Conservation (phyloP, 768 basidiomycete genomes). For the Rhodotorula graminis region DNA sequence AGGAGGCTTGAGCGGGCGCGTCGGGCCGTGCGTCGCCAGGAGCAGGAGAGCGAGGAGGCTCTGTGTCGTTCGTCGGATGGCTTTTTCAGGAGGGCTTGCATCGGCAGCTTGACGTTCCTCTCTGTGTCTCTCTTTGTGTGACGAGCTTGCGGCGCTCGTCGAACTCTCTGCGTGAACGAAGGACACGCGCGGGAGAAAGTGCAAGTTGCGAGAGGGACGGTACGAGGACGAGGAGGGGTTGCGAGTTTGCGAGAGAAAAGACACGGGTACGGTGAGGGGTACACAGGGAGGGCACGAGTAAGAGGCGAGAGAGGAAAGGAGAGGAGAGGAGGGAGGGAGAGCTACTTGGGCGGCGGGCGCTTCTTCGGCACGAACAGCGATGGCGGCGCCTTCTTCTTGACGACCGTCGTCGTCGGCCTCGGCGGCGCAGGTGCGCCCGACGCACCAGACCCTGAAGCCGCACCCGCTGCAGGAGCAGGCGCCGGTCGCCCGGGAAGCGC, state of each 20-base stretch:
- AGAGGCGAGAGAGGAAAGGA: background rate
- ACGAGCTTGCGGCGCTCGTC: no score
- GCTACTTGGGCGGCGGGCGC: constrained; percentile 3
- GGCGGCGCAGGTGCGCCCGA: background rate
- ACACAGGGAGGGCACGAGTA: background rate
- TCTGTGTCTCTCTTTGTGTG: no score
- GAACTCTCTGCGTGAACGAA: no score
- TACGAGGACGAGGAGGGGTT: background rate
- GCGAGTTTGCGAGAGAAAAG: background rate
- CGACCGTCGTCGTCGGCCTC: background rate
- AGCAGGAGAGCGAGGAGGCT: no score
- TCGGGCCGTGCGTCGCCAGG: no score
- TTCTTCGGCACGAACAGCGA: constrained; percentile 30
- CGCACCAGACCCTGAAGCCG: no score
- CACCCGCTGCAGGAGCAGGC: background rate
- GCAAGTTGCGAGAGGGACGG: background rate
- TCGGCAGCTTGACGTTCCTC: no score
- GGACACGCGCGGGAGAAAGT: no score
- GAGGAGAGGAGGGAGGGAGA: background rate
- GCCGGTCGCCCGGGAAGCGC: background rate
- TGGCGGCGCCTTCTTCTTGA: constrained; percentile 19
- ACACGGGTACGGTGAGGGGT: no score
- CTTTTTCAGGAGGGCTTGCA: no score
- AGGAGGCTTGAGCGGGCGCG: no score
- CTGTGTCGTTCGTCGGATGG: no score